Base-by-base conservation (phyloP, 805 yeast genomes). In the Debaryomyces maramus region DNA sequence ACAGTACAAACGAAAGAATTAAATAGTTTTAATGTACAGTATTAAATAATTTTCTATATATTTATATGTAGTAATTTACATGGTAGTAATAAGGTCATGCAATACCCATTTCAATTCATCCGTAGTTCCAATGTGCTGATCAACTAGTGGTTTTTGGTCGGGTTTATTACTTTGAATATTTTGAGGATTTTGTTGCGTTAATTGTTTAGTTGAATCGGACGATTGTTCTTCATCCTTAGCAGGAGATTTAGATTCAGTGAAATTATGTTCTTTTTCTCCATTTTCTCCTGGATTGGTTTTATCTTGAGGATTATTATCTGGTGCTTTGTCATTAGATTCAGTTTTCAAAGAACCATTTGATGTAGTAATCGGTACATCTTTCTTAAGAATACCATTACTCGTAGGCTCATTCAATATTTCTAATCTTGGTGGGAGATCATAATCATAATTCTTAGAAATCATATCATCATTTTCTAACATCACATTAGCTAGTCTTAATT, bases 61-160 rank as follows among this genome's bases (percentile, higher is more conserved):
- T n/a, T 16, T 17, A 43, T 14, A 37, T 36, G 32, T 29, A 9
- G 26, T 21, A 33, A 11, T 18, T 53, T 46, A 67, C 61, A 58
- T 58, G 6, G 65, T 52, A 9, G 76, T 65, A n/a, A 81, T 60
- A 38, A 85, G 72, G 50, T 83, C 90, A 60, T 80, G 82, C 26
- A 85, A 71, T 38, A 85, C 64, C 86, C 88, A 80, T 48, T 80
- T 78, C 46, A 85, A 63, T 54, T 85, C 95, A 40, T 83, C 85
- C 24, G 78, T 75, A 0, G 81, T 70, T 5, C 86, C 86, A 33
- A 73, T 61, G 50, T 77, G 76, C 9, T 60, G 48, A 38, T 51
- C 60, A 6, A 37, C 19, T 10, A 46, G 44, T 13, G 29, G 37
- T 26, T 39, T 28, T 5, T 44, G 30, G 22, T 21, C 40, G n/a